phyloP scores from a whole-genome alignment of 1,284 basidiomycete genomes.

The Moniliophthora roreri region DNA sequence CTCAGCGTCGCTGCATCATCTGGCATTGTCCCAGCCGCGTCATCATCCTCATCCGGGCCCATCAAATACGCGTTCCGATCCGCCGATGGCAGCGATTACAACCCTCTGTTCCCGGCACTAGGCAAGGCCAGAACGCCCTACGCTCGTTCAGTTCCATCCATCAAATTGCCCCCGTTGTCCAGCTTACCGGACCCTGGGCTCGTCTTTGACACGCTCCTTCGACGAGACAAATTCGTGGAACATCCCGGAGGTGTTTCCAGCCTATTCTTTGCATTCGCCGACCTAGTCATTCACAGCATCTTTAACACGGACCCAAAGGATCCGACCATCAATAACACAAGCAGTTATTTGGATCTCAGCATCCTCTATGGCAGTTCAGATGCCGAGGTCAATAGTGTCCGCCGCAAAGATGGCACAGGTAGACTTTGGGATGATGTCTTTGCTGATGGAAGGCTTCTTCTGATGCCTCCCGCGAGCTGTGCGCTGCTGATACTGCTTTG shows the following conservation, averaged over 20 bases:
- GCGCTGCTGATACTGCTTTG: conserved; percentile 70
- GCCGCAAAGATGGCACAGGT: conserved; percentile 64
- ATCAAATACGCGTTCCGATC: conserved; percentile 51
- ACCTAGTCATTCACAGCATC: conserved; percentile 73
- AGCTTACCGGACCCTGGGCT: conserved; percentile 36
- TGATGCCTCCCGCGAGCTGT: conserved; percentile 74
- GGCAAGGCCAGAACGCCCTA: conserved; percentile 68
- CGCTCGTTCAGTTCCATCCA: conserved; percentile 67
- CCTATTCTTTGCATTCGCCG: conserved; percentile 78
- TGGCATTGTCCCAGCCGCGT: not conserved
- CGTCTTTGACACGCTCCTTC: conserved; percentile 65
- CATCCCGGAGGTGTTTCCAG: conserved; percentile 65
- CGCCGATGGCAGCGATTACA: conserved; percentile 62
- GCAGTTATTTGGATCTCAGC: conserved; percentile 78
- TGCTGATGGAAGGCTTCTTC: conserved; percentile 62
- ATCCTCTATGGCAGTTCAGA: conserved; percentile 70
- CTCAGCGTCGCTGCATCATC: conserved; percentile 28
- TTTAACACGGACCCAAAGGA: conserved; percentile 64
- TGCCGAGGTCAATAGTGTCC: conserved; percentile 48
- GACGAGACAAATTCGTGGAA: conserved; percentile 47
- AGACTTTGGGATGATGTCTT: conserved; percentile 69
- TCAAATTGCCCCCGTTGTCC: conserved; percentile 10
- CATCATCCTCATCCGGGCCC: conserved; percentile 13
- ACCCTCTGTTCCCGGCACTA: conserved; percentile 50
- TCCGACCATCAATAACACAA: conserved; percentile 62